Evolutionary conservation across 1,284 basidiomycete genomes (phyloP).

Genomic region (Coniferiporia weirii): DNA sequence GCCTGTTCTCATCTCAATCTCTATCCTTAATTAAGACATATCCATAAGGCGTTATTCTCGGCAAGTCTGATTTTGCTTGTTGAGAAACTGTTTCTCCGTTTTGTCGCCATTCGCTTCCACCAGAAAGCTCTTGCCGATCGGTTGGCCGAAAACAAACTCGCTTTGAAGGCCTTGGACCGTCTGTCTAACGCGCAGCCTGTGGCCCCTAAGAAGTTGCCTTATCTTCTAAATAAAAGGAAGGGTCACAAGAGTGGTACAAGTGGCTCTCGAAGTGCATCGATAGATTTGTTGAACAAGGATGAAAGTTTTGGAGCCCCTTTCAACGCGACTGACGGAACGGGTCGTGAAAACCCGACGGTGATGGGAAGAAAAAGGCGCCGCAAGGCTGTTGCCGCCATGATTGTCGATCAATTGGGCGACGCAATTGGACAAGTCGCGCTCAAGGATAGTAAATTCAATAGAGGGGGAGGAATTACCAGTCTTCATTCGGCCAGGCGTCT

Average conservation of each 20-base stretch:
- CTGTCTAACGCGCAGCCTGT: constrained; percentile 58
- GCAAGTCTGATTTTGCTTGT: constrained; percentile 55
- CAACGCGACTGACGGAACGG: constrained; percentile 12
- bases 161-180: constrained; percentile 61
- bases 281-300: constrained; percentile 25
- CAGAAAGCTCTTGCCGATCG: constrained; percentile 69
- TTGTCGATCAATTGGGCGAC: constrained; percentile 66
- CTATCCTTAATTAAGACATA: too few relatives aligned
- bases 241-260: constrained; percentile 28
- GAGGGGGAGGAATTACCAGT: constrained; percentile 48
- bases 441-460: constrained; percentile 59
- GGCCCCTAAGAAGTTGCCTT: constrained; percentile 28
- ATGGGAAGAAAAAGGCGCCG: constrained; percentile 38
- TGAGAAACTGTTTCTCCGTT: constrained; percentile 68
- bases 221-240: constrained; percentile 32
- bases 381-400: constrained; percentile 55
- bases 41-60: constrained; percentile 55
- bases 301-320: constrained; percentile 7
- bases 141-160: constrained; percentile 61
- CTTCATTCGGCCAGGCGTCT: constrained; percentile 67
- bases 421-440: constrained; percentile 69
- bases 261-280: constrained; percentile 28
- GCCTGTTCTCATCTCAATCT: not conserved
- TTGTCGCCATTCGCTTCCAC: constrained; percentile 76
- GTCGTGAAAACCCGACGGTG: constrained; percentile 20